A percentile compares a stretch with the other conserved stretches of the same genome.
These are phyloP conservation scores for Syzygium aromaticum DNA, from an alignment of 345 rosid species.

Conservation along the genomic window DNA sequence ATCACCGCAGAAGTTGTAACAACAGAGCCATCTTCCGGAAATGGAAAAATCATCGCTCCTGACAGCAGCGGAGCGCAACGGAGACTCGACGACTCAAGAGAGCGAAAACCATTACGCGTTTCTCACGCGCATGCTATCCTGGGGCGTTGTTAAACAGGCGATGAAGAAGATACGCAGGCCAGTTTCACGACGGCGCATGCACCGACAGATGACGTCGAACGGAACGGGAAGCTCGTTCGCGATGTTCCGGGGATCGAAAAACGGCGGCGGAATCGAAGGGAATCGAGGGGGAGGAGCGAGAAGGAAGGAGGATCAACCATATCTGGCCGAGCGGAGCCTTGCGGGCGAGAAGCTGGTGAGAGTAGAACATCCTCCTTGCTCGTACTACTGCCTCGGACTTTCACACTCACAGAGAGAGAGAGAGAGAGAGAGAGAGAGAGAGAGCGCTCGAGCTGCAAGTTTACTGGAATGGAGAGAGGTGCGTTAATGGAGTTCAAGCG, in stretches of 20 bases:
- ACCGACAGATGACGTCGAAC: neutral
- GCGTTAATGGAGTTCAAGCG: neutral
- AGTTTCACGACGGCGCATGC: neutral
- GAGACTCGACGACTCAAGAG: neutral
- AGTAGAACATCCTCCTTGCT: conserved; percentile 63
- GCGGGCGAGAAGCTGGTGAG: conserved; percentile 93
- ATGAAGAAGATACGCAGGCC: neutral
- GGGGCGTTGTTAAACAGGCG: neutral
- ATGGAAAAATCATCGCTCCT: neutral
- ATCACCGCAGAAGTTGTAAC: neutral
- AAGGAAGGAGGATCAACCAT: conserved; percentile 41
- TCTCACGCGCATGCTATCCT: neutral
- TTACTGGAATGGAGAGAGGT: neutral
- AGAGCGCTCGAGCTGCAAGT: neutral
- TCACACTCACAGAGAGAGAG: neutral
- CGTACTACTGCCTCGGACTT: neutral
- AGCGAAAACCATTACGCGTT: neutral
- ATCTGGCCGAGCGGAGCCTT: conserved; percentile 96
- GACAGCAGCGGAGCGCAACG: neutral
- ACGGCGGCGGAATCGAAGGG: neutral
- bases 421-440: neutral
- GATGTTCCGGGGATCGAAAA: neutral
- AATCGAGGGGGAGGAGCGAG: neutral
- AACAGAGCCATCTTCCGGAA: neutral
- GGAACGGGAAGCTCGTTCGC: neutral